A percentile compares a stretch with the other conserved stretches of the same genome.
Evolutionary conservation across 768 basidiomycete genomes (phyloP).

Genomic region (Termitomyces sp.): DNA sequence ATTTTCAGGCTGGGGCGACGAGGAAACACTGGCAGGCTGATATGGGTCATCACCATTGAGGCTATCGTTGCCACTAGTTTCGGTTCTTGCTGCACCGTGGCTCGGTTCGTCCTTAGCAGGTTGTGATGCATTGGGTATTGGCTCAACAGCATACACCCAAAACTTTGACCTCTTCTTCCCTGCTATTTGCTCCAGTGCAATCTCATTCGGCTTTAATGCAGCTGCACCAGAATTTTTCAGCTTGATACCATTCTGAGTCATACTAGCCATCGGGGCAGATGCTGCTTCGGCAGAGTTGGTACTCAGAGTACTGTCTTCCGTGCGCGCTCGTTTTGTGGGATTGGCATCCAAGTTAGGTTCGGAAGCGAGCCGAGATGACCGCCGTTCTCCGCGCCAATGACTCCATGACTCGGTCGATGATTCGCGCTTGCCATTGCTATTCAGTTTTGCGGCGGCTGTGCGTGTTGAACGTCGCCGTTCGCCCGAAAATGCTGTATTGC

Average conservation of each 20-base stretch:
- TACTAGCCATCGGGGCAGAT: slow-evolving; percentile 24
- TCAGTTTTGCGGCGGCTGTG: slow-evolving; percentile 36
- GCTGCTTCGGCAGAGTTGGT: slow-evolving; percentile 44
- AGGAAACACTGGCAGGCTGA: neutral
- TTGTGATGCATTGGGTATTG: slow-evolving; percentile 36
- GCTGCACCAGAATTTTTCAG: slow-evolving; percentile 58
- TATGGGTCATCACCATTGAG: slow-evolving; percentile 12
- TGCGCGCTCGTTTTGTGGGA: slow-evolving; percentile 69
- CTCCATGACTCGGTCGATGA: slow-evolving; percentile 48
- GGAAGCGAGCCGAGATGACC: slow-evolving; percentile 63
- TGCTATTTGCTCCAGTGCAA: slow-evolving; percentile 69
- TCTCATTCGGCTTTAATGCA: slow-evolving; percentile 66
- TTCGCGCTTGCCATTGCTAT: slow-evolving; percentile 52
- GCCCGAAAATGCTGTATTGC: slow-evolving; percentile 24
- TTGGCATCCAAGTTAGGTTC: slow-evolving; percentile 50
- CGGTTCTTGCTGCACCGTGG: slow-evolving; percentile 7
- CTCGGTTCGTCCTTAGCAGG: slow-evolving; percentile 13
- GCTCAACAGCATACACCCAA: slow-evolving; percentile 88
- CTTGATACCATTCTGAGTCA: slow-evolving; percentile 33
- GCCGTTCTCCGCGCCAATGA: slow-evolving; percentile 72
- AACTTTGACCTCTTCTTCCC: slow-evolving; percentile 86
- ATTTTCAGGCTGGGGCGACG: slow-evolving; percentile 5
- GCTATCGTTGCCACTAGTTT: slow-evolving; percentile 5
- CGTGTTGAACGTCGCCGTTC: slow-evolving; percentile 53
- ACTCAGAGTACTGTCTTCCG: slow-evolving; percentile 68